phyloP scores from a whole-genome alignment of 352 stramenopile species.

The Pythium scleroteichum region DNA sequence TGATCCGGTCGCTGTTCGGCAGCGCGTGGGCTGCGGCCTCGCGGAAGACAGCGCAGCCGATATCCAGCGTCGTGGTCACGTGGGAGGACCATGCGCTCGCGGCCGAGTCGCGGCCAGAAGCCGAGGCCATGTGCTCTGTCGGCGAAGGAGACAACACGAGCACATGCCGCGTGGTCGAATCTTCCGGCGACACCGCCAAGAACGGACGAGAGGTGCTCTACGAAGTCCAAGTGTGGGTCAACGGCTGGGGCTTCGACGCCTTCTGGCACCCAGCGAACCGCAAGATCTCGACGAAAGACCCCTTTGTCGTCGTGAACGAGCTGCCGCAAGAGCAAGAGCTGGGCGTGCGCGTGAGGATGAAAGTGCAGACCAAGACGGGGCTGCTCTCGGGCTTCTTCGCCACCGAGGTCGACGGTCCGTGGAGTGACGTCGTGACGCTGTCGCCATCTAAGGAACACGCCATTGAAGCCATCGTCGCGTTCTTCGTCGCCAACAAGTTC shows the following conservation, averaged over 20 bases:
- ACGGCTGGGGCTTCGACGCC: constrained; percentile 55
- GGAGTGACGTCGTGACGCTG: constrained; percentile 50
- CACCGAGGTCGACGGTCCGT: constrained; percentile 54
- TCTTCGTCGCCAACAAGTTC: constrained; percentile 49
- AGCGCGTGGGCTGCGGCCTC: constrained; percentile 15
- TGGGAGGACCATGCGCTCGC: constrained; percentile 64
- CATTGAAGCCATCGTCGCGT: constrained; percentile 50
- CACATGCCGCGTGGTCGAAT: neutral
- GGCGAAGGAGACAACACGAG: constrained; percentile 5
- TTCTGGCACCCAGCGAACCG: constrained; percentile 66
- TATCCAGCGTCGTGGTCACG: constrained; percentile 58
- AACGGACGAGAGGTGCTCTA: constrained; percentile 33
- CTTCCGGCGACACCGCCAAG: constrained; percentile 11
- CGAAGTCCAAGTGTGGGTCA: constrained; percentile 75
- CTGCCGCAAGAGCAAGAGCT: constrained; percentile 52
- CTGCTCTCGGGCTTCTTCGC: constrained; percentile 50
- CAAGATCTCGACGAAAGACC: constrained; percentile 42
- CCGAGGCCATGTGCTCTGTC: constrained; percentile 15
- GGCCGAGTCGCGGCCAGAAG: constrained; percentile 18
- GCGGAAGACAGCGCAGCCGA: constrained; percentile 17
- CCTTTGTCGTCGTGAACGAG: constrained; percentile 55
- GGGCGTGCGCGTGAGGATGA: constrained; percentile 58
- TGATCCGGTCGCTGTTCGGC: constrained; percentile 24
- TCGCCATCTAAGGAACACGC: constrained; percentile 48
- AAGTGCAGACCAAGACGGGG: constrained; percentile 35